These are phyloP conservation scores for Pleurostoma richardsiae DNA, from an alignment of 2,329 filamentous ascomycete species.

Conservation along the genomic window DNA sequence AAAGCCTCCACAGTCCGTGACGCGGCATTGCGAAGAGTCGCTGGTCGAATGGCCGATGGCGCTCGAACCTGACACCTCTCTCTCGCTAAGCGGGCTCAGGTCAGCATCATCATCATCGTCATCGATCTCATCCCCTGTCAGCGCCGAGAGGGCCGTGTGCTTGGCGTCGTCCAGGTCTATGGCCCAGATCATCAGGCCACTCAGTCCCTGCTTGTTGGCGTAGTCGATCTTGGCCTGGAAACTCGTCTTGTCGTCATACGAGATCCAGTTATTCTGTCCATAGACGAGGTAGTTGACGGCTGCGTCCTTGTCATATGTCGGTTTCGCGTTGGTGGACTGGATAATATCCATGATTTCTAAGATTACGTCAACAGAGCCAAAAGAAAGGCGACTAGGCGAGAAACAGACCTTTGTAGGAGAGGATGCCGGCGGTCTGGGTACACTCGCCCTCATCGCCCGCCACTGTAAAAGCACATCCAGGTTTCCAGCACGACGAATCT, in stretches of 20 bases:
- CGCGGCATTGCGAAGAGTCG: neutral
- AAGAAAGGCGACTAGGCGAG: too few relatives aligned
- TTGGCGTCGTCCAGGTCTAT: slow-evolving; percentile 14
- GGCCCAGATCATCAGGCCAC: slow-evolving; percentile 19
- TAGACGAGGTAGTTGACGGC: slow-evolving; percentile 7
- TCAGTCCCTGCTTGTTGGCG: slow-evolving; percentile 19
- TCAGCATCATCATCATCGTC: too few relatives aligned
- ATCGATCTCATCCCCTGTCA: neutral
- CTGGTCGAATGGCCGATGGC: neutral
- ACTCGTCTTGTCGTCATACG: slow-evolving; percentile 26
- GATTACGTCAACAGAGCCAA: too few relatives aligned
- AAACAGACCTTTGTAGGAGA: neutral
- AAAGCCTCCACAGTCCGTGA: neutral
- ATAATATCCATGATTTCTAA: neutral
- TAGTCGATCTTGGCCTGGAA: slow-evolving; percentile 19
- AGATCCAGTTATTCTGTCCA: slow-evolving; percentile 27
- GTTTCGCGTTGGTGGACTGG: neutral
- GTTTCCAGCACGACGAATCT: slow-evolving; percentile 1
- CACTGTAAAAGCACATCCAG: slow-evolving; percentile 2
- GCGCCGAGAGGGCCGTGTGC: neutral
- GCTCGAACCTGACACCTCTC: neutral
- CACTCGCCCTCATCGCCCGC: neutral
- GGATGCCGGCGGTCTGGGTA: neutral
- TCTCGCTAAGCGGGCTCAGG: too few relatives aligned
- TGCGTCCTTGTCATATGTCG: neutral